A percentile compares a stretch with the other conserved stretches of the same genome.
These are phyloP conservation scores for Leucoagaricus sp. DNA, from an alignment of 1,284 basidiomycete genomes.

Conservation along the genomic window DNA sequence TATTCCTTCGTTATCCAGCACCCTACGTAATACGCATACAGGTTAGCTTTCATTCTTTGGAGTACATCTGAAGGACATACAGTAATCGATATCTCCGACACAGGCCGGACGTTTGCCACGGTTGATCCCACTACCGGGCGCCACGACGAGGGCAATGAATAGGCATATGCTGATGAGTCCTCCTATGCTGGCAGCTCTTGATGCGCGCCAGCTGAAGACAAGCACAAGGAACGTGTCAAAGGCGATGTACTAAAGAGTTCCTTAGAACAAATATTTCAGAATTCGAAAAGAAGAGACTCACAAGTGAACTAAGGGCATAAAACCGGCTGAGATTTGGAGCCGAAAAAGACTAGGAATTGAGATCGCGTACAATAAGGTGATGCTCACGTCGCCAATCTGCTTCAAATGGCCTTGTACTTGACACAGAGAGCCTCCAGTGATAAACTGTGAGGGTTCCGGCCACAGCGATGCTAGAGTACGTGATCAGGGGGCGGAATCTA, in stretches of 20 bases:
- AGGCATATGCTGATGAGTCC: not conserved
- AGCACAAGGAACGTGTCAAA: conserved; percentile 1
- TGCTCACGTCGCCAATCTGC: not conserved
- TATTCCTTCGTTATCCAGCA: conserved; percentile 45
- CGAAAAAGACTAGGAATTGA: not conserved
- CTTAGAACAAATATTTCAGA: not conserved
- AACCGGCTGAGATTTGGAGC: not conserved
- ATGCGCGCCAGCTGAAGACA: conserved; percentile 1
- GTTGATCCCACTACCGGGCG: not conserved
- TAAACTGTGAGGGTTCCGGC: not conserved
- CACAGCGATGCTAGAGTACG: not conserved
- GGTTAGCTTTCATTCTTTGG: not conserved
- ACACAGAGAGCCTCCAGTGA: conserved; percentile 1
- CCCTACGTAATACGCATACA: conserved; percentile 33
- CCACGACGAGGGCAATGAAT: not conserved
- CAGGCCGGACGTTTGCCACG: not conserved
- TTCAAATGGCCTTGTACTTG: not conserved
- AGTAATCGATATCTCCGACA: conserved; percentile 5
- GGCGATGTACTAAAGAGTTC: not conserved
- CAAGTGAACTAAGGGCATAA: not conserved
- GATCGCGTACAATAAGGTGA: not conserved
- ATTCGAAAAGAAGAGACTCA: not conserved
- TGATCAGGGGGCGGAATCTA: not conserved
- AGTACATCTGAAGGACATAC: not conserved
- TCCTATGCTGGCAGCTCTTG: not conserved